A percentile compares a stretch with the other conserved stretches of the same genome.
Conservation (phyloP, 768 basidiomycete genomes). For the Boletus vinaceobasis region DNA sequence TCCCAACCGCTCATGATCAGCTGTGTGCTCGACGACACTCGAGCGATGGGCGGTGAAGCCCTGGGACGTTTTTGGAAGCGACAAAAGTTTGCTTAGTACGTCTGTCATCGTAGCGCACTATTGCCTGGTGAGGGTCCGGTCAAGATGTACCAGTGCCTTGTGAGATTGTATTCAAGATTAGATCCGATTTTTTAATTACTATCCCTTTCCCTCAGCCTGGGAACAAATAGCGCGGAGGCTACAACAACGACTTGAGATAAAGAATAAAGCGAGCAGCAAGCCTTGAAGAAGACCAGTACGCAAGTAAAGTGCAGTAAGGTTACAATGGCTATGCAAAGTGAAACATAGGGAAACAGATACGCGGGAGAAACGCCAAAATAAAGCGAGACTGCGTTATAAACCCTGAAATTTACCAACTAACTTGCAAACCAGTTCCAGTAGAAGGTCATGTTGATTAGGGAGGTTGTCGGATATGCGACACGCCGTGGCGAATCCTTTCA, state of each 20-base stretch:
- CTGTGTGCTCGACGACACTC: conserved; percentile 32
- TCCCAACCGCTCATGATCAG: conserved; percentile 43
- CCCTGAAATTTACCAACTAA: neutral
- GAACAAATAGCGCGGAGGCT: neutral
- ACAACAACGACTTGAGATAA: neutral
- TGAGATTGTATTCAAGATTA: neutral
- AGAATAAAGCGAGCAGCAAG: neutral
- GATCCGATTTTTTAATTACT: neutral
- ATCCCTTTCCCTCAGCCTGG: neutral
- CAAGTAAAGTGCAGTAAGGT: neutral
- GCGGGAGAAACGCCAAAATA: neutral
- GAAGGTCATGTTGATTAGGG: too few relatives aligned
- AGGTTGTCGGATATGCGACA: neutral
- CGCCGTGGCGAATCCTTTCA: conserved; percentile 4
- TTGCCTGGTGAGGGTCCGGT: neutral
- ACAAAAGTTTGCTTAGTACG: conserved; percentile 37
- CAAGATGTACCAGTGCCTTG: neutral
- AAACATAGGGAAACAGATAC: neutral
- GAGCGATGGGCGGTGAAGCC: conserved; percentile 45
- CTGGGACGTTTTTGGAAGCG: conserved; percentile 49
- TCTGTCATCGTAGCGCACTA: conserved; percentile 31
- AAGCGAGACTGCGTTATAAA: neutral
- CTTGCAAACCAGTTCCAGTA: neutral
- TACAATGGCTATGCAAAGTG: neutral
- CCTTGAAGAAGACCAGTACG: too few relatives aligned